Evolutionary conservation across 495 filamentous ascomycete species (phyloP).

Genomic region (Pyrenula massariospora): DNA sequence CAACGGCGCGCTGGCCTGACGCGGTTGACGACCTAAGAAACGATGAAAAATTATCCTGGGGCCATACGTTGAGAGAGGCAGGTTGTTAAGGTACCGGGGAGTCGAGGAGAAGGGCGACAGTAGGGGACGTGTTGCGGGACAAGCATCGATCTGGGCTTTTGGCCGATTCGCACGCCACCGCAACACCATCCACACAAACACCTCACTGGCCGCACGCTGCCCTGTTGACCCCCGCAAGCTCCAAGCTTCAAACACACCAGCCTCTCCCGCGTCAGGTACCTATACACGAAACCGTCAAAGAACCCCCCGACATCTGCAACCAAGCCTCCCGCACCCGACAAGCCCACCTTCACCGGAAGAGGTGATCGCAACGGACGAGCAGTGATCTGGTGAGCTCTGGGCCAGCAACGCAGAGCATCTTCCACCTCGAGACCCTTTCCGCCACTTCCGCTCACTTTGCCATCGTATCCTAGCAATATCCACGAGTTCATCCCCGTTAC

Average conservation of each 20-base stretch:
- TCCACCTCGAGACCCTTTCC: background rate
- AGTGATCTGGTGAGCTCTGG: too few species aligned
- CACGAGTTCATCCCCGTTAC: background rate
- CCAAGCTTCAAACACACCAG: background rate
- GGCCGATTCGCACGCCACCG: background rate
- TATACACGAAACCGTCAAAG: too few species aligned
- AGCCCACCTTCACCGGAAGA: too few species aligned
- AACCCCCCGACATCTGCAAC: too few species aligned
- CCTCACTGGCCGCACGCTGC: background rate
- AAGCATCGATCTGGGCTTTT: background rate
- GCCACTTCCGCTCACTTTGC: background rate
- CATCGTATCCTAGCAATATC: background rate
- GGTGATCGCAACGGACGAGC: too few species aligned
- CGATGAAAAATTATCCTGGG: background rate
- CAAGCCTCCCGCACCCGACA: too few species aligned
- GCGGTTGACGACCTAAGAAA: background rate
- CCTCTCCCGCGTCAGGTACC: background rate
- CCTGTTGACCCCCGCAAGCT: background rate
- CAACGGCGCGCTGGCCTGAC: background rate
- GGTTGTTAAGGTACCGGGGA: too few species aligned
- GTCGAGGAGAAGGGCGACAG: too few species aligned
- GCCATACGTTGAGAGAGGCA: background rate
- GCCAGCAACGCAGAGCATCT: too few species aligned
- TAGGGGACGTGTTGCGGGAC: too few species aligned
- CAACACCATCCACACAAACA: background rate